Percentiles rank a stretch among this genome's conserved stretches.
phyloP scores from a whole-genome alignment of 345 rosid species.

The Ceriops zippeliana region DNA sequence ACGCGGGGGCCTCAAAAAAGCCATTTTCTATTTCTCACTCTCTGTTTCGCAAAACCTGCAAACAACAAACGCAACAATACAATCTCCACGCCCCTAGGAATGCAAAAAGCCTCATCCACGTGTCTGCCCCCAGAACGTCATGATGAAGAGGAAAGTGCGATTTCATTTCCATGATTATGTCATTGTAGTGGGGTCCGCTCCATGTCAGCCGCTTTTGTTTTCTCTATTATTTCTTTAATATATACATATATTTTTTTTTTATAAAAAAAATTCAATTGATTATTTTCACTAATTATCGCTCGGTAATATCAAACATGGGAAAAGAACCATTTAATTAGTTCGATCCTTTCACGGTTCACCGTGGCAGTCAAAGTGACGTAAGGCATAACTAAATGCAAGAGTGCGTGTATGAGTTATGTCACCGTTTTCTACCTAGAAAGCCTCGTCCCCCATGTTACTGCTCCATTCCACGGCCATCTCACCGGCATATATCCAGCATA shows the following conservation, averaged over 20 bases:
- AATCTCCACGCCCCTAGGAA: conserved; percentile 43
- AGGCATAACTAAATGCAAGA: not conserved
- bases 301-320: no score
- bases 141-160: conserved; percentile 34
- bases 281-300: no score
- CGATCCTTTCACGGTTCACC: conserved; percentile 5
- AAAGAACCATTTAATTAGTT: conserved; percentile 14
- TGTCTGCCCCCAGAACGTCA: conserved; percentile 30
- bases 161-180: conserved; percentile 31
- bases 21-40: not conserved
- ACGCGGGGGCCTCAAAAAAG: not conserved
- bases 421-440: no score
- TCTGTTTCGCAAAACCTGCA: no score
- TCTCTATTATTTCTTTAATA: not conserved
- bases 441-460: not conserved
- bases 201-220: conserved; percentile 10
- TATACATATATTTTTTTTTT: not conserved
- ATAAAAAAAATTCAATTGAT: no score
- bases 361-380: conserved; percentile 28
- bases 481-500: conserved; percentile 19
- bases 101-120: conserved; percentile 25
- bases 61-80: not conserved
- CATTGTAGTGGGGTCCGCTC: conserved; percentile 8
- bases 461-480: conserved; percentile 21
- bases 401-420: no score